Evolutionary conservation across 257 asterid species (phyloP), one percentile per base, ranked within the genome.

Genomic region (Leptodermis oblonga): DNA sequence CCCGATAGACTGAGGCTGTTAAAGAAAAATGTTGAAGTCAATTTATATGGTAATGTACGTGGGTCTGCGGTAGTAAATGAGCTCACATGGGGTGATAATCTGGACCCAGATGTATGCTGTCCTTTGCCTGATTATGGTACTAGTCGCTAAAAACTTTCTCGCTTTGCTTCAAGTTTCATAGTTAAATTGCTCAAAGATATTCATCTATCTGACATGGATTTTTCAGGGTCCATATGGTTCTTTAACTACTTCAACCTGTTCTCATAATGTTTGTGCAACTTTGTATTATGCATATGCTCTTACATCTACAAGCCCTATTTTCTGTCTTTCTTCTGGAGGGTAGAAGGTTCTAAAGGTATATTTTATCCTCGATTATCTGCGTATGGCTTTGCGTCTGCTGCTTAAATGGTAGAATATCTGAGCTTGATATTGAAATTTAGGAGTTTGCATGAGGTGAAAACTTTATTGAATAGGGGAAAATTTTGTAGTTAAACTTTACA

Each of bases 111-210:
- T 53, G 70, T 92, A 26, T 76, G 74, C 7, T 66, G 84, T 69
- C 96, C 93, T 26, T 69, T 52, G 25, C 97, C 97, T 68, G 97
- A 92, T 79, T 90, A 86, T 76, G 97, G 97, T 90, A 80, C 56
- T 69, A 54, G 25, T 53, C 69, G 12, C 34, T 58, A 14, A 34
- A 25, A 26, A 8, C 18, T 10, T 45, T 45, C 28, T 43, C 10
- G 13, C 31, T 46, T 42, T 8, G 39, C 49, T 51, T 52, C 11
- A 45, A 15, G 60, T 5, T 48, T 20, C 23, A 48, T 20, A 5
- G 3, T 25, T 17, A 17, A 41, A n/a, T 7, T 36, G 71, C 36
- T 15, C 12, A 46, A 8, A 26, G 33, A 65, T 26, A 45, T 43
- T 45, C 69, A 22, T 33, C 17, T 15, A 10, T 17, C 17, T 26